Base-by-base conservation (phyloP, 192 early-diverging fungal species). In the Spinellus fusiger region DNA sequence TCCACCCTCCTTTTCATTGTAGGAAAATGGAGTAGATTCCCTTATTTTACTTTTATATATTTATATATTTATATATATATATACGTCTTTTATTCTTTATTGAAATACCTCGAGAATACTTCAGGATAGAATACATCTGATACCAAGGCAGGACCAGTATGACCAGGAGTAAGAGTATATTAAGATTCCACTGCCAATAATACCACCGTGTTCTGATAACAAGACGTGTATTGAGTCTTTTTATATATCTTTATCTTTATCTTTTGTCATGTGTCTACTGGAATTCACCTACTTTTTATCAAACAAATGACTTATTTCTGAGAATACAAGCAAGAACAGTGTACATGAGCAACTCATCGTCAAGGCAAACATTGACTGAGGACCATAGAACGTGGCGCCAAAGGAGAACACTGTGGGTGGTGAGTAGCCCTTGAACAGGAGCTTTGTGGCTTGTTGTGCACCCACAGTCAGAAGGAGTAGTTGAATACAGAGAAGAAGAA, bases 261-360 rank as follows among this genome's bases (percentile, higher is more conserved):
- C n/a, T n/a, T n/a, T n/a, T n/a, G n/a, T n/a, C n/a, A n/a, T n/a
- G n/a, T n/a, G n/a, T n/a, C 7, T 0, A n/a, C 18, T 47, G 10
- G 38, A 1, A 38, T n/a, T 47, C 34, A 54, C 64, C 28, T 77
- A 76, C 70, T 80, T 79, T 62, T 80, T 84, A 61, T 77, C 74
- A 53, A 90, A 72, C 6, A 93, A 56, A 6, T 83, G 83, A 44
- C 77, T 74, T 54, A 95, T 91, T 64, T 91, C 91, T 70, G 92
- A 84, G 38, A 95, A 81, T 15, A 95, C 76, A 54, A 95, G 80
- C 59, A 90, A 81, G 65, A 95, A 89, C 58, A 95, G 78, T 28
- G 81, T 80, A 65, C 90, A 84, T 31, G 84, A 81, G 62, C 80
- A 82, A n/a, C 85, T 83, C 34, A 95, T 80, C 20, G 87, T 85